These are phyloP conservation scores for Solanum tarijense DNA, from an alignment of 257 asterid species.

Conservation along the genomic window DNA sequence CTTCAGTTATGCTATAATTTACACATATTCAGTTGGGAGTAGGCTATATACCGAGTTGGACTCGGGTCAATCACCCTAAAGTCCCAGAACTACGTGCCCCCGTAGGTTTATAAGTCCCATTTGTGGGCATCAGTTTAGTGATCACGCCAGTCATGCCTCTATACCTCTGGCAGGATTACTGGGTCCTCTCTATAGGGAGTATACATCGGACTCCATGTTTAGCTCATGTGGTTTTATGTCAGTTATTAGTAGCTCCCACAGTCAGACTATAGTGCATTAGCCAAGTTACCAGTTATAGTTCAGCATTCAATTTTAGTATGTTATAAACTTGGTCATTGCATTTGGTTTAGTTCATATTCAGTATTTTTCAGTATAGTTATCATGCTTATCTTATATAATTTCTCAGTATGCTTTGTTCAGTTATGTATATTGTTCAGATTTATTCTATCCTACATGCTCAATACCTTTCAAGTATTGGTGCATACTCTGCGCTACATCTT, in stretches of 20 bases:
- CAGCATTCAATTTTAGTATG: not conserved
- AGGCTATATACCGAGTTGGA: not conserved
- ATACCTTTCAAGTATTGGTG: not conserved
- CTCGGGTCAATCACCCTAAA: not conserved
- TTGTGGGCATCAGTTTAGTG: not conserved
- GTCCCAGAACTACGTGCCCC: not conserved
- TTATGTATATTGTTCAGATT: not conserved
- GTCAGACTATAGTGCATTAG: not conserved
- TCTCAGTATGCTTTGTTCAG: too few relatives aligned
- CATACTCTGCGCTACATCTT: not conserved
- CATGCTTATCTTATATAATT: not conserved
- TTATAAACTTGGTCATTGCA: not conserved
- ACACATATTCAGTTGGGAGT: not conserved
- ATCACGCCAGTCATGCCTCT: not conserved
- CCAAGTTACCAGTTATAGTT: not conserved
- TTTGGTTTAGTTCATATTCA: too few relatives aligned
- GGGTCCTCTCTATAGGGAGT: not conserved
- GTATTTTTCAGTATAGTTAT: not conserved
- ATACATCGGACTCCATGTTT: not conserved
- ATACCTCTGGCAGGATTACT: too few relatives aligned
- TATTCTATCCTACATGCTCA: too few relatives aligned
- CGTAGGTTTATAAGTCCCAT: not conserved
- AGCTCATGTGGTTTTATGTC: too few relatives aligned
- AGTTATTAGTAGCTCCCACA: not conserved
- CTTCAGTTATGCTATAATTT: too few relatives aligned